Conservation (phyloP, 345 rosid species). For the Linum usitatissimum region DNA sequence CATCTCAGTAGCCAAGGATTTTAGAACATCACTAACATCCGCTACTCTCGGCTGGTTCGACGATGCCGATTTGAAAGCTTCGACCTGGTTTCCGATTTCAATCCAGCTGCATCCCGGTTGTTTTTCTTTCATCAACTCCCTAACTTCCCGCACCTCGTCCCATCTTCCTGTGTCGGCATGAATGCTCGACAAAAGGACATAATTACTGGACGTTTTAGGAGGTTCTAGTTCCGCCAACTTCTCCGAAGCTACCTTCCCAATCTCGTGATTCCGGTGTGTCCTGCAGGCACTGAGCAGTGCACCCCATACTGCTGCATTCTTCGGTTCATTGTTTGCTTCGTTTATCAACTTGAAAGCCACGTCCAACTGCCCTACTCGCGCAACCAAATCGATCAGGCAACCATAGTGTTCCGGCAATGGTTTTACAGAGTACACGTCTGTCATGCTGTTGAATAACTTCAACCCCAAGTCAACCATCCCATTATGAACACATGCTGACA, state of each 20-base stretch:
- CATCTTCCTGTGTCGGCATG: slow-evolving; percentile 16
- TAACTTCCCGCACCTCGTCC: slow-evolving; percentile 13
- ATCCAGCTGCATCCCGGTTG: slow-evolving; percentile 22
- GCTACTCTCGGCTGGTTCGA: neutral
- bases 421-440: slow-evolving; percentile 8
- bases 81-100: slow-evolving; percentile 13
- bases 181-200: slow-evolving; percentile 15
- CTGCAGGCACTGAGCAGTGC: slow-evolving; percentile 16
- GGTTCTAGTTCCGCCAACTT: slow-evolving; percentile 14
- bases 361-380: slow-evolving; percentile 18
- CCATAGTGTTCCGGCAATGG: slow-evolving; percentile 16
- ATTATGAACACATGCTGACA: slow-evolving; percentile 19
- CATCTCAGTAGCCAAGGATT: slow-evolving; percentile 12
- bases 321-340: neutral
- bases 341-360: slow-evolving; percentile 16
- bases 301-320: slow-evolving; percentile 16
- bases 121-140: slow-evolving; percentile 14
- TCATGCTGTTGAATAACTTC: slow-evolving; percentile 12
- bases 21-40: neutral
- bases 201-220: slow-evolving; percentile 8
- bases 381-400: slow-evolving; percentile 17
- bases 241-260: slow-evolving; percentile 13
- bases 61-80: slow-evolving; percentile 9
- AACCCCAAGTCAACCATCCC: slow-evolving; percentile 19
- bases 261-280: slow-evolving; percentile 7